Evolutionary conservation across 2,329 filamentous ascomycete genomes (phyloP), one percentile per base, ranked within the genome.

Genomic region (Nectriaceae sp.): DNA sequence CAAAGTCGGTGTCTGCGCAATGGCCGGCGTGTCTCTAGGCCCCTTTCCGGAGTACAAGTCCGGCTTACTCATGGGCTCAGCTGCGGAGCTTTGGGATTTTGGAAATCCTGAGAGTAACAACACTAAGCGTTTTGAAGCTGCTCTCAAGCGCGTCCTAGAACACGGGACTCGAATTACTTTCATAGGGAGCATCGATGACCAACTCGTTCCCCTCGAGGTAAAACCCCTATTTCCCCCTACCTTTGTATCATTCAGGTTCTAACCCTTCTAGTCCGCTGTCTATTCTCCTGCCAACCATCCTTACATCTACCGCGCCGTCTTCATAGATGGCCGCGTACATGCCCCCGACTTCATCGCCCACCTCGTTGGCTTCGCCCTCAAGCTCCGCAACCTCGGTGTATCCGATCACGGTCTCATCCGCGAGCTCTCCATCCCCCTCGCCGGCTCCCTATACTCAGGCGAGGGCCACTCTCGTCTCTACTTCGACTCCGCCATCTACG

Each of bases 1-100:
- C 5, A 85, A 85, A 44, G 86, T 99, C 39, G 92, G 93, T 2
- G 80, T 99, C 11, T 97, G 94, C 64, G 92, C 84, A 18, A 87
- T 87, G 84, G 93, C 94, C 4, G 94, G 94, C 13, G 91, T 99
- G 6, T 96, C 93, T 24, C 79, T 97, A 41, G 94, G 94, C 0
- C 94, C 94, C 0, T 99, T 97, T 61, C 80, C 89, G 0, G 91
- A 96, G 64, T 96, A 95, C 72, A 92, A 91, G 62, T 92, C 89
- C 0, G 85, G 90, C 49, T 87, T 96, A 40, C 83, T 97, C 39
- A 94, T 91, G 68, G 91, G 90, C 5, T 90, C 90, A 0, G 92
- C 92, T n/a, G 87, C 88, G 3, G 94, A 99, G 68, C 78, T 99
- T 0, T 99, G 96, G 75, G 91, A 97, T 44, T 97, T 99, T 71